phyloP scores from a whole-genome alignment of 495 filamentous ascomycete genomes.

The Aspergillus campestris region DNA sequence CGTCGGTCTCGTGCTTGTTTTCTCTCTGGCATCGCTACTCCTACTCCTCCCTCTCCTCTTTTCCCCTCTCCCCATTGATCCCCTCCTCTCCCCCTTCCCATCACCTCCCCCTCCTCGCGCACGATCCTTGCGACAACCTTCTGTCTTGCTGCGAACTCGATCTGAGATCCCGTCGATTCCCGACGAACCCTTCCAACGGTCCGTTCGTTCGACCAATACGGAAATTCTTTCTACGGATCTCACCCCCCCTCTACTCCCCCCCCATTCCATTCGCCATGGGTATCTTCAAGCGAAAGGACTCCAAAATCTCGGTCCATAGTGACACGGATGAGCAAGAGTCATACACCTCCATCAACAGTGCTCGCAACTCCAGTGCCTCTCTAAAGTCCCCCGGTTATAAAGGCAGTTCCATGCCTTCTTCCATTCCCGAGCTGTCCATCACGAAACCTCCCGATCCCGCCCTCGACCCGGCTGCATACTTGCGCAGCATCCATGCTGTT shows the following conservation, averaged over 20 bases:
- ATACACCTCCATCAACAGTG: conserved; percentile 41
- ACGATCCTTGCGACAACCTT: not conserved
- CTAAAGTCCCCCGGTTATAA: conserved; percentile 46
- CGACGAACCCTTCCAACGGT: too few relatives aligned
- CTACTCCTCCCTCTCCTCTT: conserved; percentile 4
- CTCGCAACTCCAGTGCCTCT: conserved; percentile 45
- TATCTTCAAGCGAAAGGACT: conserved; percentile 55
- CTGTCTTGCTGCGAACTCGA: not conserved
- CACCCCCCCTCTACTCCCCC: not conserved
- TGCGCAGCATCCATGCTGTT: conserved; percentile 83
- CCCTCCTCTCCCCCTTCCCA: conserved; percentile 1
- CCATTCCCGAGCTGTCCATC: conserved; percentile 58
- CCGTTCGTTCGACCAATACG: too few relatives aligned
- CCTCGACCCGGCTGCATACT: conserved; percentile 85
- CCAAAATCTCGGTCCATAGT: conserved; percentile 43
- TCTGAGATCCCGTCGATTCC: too few relatives aligned
- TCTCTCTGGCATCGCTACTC: conserved; percentile 3
- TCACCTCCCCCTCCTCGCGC: not conserved
- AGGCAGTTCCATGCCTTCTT: conserved; percentile 34
- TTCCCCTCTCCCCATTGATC: conserved; percentile 2
- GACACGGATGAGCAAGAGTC: conserved; percentile 40
- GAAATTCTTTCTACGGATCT: not conserved
- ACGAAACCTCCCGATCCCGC: conserved; percentile 82
- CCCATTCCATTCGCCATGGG: conserved; percentile 45
- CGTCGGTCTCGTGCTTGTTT: not conserved